Evolutionary conservation across 441 rosid genomes (phyloP).

Genomic region (Corymbia citriodora): DNA sequence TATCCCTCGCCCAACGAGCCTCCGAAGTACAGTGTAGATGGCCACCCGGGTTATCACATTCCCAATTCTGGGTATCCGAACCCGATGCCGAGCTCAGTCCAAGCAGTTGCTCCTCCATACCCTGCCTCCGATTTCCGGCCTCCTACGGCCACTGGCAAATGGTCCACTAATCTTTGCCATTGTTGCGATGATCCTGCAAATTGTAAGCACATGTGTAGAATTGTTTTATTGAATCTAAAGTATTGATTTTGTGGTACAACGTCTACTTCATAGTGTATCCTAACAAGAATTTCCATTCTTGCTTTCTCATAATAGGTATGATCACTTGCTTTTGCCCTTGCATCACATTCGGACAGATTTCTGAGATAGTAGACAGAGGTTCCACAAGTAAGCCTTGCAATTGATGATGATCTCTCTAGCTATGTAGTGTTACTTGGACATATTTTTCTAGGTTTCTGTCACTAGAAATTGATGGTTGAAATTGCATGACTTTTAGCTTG

Average conservation of each 20-base stretch:
- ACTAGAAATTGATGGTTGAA: background rate
- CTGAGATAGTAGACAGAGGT: slow-evolving; percentile 31
- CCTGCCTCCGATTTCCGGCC: background rate
- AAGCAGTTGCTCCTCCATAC: slow-evolving; percentile 6
- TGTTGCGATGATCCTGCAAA: slow-evolving; percentile 37
- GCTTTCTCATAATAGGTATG: slow-evolving; percentile 6
- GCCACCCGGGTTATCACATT: background rate
- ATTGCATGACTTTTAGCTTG: slow-evolving; percentile 21
- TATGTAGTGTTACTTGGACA: background rate
- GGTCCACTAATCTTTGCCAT: slow-evolving; percentile 37
- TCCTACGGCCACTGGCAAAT: background rate
- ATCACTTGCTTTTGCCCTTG: slow-evolving; percentile 41
- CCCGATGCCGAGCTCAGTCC: background rate
- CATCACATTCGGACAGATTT: slow-evolving; percentile 40
- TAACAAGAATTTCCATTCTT: background rate
- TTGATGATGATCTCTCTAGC: background rate
- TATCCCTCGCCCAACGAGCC: background rate
- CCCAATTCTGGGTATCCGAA: slow-evolving; percentile 22
- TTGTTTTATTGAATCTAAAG: background rate
- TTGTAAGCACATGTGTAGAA: slow-evolving; percentile 13
- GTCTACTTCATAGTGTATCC: background rate
- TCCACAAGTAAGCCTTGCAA: slow-evolving; percentile 8
- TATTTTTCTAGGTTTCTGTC: background rate
- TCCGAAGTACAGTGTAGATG: background rate
- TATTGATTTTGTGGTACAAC: background rate